Evolutionary conservation across 768 basidiomycete genomes (phyloP), one percentile per base, ranked within the genome.

Genomic region (Phylloporus arenicola): DNA sequence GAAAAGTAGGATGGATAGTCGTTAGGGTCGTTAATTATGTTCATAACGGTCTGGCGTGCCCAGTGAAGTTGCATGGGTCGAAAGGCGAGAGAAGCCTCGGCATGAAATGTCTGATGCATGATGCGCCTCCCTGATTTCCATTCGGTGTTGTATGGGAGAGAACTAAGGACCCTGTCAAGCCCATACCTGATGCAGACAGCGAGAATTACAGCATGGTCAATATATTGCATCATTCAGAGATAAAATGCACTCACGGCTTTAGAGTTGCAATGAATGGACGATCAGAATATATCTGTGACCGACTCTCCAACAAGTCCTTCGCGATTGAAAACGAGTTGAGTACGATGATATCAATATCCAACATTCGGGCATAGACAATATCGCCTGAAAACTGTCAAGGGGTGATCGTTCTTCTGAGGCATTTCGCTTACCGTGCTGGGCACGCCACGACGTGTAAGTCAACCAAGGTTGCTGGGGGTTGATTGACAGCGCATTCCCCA

Each of bases 211-310:
- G 2, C 16, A 6, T 22, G 24, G n/a, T 7, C 22, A 12, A 17
- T 9, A n/a, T 3, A 7, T 27, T 10, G 9, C n/a, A 19, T 9
- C n/a, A 29, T 9, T 13, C n/a, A 12, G 12, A 19, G n/a, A 3
- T 19, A 8, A 25, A 20, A 16, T 22, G 17, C 20, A 48, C 45
- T 47, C 31, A 55, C 54, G 54, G 49, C 6, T 35, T 41, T 7
- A 50, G 9, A 14, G 50, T 57, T 4, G 53, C 52, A 16, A 64
- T 43, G 24, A 37, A 45, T 6, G 80, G 79, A 8, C 80, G 73
- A 58, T 76, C 77, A 14, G 78, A 76, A 52, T 78, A 78, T 27
- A 75, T 71, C 6, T 58, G 56, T 9, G 75, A 73, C 6, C 75
- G 71, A 31, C 65, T 64, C 38, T 77, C 75, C 38, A 81, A 62